Conservation (phyloP, 805 yeast genomes). For the Barnettozyma populi region DNA sequence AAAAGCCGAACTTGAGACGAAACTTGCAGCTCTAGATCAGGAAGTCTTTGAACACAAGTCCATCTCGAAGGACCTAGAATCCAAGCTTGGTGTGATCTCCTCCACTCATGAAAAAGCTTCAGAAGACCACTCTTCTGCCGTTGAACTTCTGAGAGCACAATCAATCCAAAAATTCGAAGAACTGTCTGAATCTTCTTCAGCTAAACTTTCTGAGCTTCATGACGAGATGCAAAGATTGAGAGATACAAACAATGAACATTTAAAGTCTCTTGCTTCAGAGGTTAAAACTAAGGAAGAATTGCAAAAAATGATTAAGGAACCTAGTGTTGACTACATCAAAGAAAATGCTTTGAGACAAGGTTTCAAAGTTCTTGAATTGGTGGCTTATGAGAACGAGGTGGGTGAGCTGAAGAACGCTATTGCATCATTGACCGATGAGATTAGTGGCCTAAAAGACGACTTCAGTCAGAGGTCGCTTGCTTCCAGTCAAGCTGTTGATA, state of each 20-base stretch:
- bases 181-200: constrained; percentile 1
- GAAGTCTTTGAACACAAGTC: constrained; percentile 1
- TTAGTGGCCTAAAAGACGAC: neutral
- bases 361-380: constrained; percentile 12
- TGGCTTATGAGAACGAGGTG: constrained; percentile 8
- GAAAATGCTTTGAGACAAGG: constrained; percentile 26
- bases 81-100: constrained; percentile 1
- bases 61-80: neutral
- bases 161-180: constrained; percentile 4
- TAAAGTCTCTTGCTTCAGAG: neutral
- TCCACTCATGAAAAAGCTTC: constrained; percentile 4
- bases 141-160: constrained; percentile 2
- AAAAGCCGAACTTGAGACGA: constrained; percentile 2
- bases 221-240: constrained; percentile 5
- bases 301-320: constrained; percentile 18
- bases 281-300: constrained; percentile 6
- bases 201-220: neutral
- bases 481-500: neutral
- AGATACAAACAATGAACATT: constrained; percentile 1
- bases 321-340: constrained; percentile 28
- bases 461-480: neutral
- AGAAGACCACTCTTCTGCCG: constrained; percentile 1
- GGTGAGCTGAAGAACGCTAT: constrained; percentile 1
- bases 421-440: neutral
- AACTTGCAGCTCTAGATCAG: neutral